These are phyloP conservation scores for Amanita molliuscula DNA, from an alignment of 768 basidiomycete genomes.

Conservation along the genomic window DNA sequence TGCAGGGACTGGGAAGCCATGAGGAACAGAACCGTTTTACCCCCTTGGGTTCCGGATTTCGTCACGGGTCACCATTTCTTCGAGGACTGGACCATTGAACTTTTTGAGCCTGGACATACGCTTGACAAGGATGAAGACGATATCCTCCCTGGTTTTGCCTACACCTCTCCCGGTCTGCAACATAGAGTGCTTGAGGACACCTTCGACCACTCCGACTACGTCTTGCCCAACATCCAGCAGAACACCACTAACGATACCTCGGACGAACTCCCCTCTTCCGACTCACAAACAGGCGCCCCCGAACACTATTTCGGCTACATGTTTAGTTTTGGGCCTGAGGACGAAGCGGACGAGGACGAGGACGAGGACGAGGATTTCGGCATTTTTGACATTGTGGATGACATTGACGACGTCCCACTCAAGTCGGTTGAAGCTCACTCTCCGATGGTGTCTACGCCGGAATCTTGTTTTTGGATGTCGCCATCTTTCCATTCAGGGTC, in stretches of 20 bases:
- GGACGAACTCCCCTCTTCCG: constrained; percentile 4
- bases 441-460: neutral
- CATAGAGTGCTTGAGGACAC: neutral
- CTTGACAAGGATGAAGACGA: constrained; percentile 10
- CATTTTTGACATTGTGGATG: neutral
- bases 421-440: neutral
- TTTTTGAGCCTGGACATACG: constrained; percentile 9
- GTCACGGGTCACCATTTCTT: constrained; percentile 13
- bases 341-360: neutral
- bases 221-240: neutral
- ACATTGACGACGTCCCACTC: neutral
- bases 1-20: constrained; percentile 18
- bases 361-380: neutral
- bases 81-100: constrained; percentile 3
- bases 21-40: constrained; percentile 12
- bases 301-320: neutral
- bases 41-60: constrained; percentile 17
- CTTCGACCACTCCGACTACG: neutral
- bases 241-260: neutral
- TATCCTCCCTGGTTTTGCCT: constrained; percentile 14
- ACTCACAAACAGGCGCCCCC: neutral
- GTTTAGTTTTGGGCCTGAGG: neutral
- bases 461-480: neutral
- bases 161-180: constrained; percentile 7
- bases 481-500: constrained; percentile 1